phyloP scores from a whole-genome alignment of 345 rosid genomes.

The Euphorbia peplus region DNA sequence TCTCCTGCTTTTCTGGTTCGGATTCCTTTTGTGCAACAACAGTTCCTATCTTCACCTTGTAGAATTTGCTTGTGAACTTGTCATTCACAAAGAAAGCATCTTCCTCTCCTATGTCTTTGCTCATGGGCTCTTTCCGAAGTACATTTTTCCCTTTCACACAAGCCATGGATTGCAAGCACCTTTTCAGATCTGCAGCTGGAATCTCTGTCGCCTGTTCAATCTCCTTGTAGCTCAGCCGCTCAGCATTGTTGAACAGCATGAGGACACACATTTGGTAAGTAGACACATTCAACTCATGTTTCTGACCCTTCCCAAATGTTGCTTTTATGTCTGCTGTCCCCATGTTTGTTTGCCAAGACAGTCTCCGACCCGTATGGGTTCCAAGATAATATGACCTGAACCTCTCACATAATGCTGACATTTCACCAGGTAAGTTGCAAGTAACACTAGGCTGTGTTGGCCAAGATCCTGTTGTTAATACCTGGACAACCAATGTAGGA shows the following conservation, averaged over 20 bases:
- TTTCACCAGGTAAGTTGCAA: conserved; percentile 88
- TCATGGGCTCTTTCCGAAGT: conserved; percentile 95
- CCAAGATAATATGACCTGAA: conserved; percentile 93
- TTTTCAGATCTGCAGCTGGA: conserved; percentile 78
- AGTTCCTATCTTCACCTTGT: conserved; percentile 96
- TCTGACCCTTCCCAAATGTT: conserved; percentile 88
- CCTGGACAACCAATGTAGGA: conserved; percentile 87
- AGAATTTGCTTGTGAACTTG: conserved; percentile 89
- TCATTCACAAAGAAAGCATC: conserved; percentile 82
- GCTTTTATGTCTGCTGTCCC: conserved; percentile 96
- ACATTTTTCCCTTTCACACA: conserved; percentile 92
- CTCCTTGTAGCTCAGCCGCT: conserved; percentile 81
- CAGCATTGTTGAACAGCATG: conserved; percentile 79
- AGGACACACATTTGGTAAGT: conserved; percentile 99
- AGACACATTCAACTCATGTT: conserved; percentile 94
- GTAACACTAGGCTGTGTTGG: conserved; percentile 83
- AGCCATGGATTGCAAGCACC: conserved; percentile 92
- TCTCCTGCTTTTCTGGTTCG: conserved; percentile 97
- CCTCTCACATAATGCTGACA: conserved; percentile 86
- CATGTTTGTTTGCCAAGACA: conserved; percentile 99
- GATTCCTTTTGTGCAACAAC: conserved; percentile 98
- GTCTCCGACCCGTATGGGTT: conserved; percentile 88
- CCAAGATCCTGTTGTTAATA: conserved; percentile 95
- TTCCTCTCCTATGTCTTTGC: conserved; percentile 88
- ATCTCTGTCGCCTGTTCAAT: conserved; percentile 92